Evolutionary conservation across 805 yeast species (phyloP), one percentile per base, ranked within the genome.

Genomic region (Clavispora santaluciae): DNA sequence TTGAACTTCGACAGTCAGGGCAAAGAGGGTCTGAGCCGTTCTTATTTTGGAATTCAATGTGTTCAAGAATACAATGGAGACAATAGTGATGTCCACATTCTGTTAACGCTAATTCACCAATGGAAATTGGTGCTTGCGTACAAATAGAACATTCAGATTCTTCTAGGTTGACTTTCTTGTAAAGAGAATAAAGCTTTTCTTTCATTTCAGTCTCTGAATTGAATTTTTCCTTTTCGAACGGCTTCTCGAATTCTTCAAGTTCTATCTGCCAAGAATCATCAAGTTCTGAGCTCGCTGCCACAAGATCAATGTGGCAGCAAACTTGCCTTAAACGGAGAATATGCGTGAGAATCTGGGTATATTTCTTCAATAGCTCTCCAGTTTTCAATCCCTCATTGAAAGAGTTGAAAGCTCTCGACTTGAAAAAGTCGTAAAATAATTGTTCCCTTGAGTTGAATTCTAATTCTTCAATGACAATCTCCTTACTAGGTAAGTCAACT

Each of bases 61-160:
- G 93, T 39, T 82, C 89, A 43, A 79, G 50, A 20, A 90, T 53
- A 59, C 97, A 91, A 16, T 66, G 69, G 24, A 81, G 63, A 57
- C 97, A 91, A 47, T 81, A 88, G 33, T 79, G 63, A 60, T 91
- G 98, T 22, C 85, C 83, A 64, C 98, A 91, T 26, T 79, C 80
- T 0, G 90, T 78, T 10, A 91, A 72, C 0, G 81, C 71, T 33
- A 77, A 68, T 22, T 78, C 77, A 1, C 71, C 63, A 2, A 72
- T 50, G 1, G 70, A 66, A 13, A 86, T 81, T 0, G 87, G 82
- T 21, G 77, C 77, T 2, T 80, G 74, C 0, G 88, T 80, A 60
- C 98, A 91, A 18, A 90, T 86, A 0, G 95, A 80, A 53, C 98
- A 90, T 59, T 89, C 96, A 1, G 78, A 59, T 9, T 72, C 73